phyloP scores from a whole-genome alignment of 2,329 filamentous ascomycete species.

The Arthroderma uncinatum region DNA sequence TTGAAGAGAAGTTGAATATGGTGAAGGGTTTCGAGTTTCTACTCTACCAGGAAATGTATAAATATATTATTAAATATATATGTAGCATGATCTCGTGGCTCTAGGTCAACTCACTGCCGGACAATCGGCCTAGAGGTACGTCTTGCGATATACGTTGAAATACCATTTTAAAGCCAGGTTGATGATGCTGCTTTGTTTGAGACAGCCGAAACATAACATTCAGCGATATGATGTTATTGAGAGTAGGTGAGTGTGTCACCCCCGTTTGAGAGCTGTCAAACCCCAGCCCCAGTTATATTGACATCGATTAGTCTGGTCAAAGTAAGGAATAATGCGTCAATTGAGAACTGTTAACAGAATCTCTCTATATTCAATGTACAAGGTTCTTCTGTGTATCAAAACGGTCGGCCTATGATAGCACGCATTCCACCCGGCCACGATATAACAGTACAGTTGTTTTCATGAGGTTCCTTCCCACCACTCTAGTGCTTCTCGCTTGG shows the following conservation, averaged over 20 bases:
- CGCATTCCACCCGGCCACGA: background rate
- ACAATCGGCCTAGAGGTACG: no score
- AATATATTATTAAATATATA: no score
- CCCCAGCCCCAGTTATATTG: background rate
- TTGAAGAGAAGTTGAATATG: background rate
- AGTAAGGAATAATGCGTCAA: background rate
- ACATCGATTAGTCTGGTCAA: background rate
- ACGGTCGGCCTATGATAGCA: background rate
- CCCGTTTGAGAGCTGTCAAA: background rate
- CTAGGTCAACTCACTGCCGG: no score
- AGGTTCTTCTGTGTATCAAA: slow-evolving; percentile 6
- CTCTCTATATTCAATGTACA: slow-evolving; percentile 18
- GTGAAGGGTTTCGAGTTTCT: background rate
- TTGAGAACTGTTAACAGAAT: slow-evolving; percentile 5
- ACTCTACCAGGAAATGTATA: background rate
- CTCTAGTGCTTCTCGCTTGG: slow-evolving; percentile 25
- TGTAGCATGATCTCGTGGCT: no score
- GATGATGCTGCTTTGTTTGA: no score
- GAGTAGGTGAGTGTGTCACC: background rate
- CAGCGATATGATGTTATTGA: background rate
- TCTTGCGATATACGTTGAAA: no score
- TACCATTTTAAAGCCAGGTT: no score
- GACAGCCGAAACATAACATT: no score
- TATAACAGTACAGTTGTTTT: slow-evolving; percentile 5
- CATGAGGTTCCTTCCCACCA: background rate